Conservation (phyloP, 2,329 filamentous ascomycete genomes). For the Xylaria digitata region DNA sequence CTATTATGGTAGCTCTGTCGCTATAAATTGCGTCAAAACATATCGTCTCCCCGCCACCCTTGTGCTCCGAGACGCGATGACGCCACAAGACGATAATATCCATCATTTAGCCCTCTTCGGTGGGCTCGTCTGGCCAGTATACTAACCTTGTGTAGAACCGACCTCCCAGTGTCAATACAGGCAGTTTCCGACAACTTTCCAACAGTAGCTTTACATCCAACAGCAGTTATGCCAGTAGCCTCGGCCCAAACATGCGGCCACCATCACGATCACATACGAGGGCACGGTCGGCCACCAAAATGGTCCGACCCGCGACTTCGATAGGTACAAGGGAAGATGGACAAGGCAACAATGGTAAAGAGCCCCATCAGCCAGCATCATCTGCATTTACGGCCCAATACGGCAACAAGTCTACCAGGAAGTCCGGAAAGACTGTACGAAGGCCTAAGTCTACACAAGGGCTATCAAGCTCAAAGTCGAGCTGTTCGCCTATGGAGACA, state of each 20-base stretch:
- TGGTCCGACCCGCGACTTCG: slow-evolving; percentile 48
- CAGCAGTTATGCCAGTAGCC: slow-evolving; percentile 53
- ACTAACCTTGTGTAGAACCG: slow-evolving; percentile 39
- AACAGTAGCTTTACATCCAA: slow-evolving; percentile 54
- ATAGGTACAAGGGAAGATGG: slow-evolving; percentile 45
- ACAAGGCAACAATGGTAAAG: slow-evolving; percentile 55
- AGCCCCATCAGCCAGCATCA: slow-evolving; percentile 40
- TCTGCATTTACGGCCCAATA: slow-evolving; percentile 32
- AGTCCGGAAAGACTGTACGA: slow-evolving; percentile 41
- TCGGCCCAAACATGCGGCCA: slow-evolving; percentile 52
- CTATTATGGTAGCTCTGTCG: background rate
- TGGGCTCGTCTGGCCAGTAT: background rate
- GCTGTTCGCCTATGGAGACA: slow-evolving; percentile 33
- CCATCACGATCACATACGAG: slow-evolving; percentile 48
- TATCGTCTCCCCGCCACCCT: too few species aligned
- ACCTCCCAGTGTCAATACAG: slow-evolving; percentile 16
- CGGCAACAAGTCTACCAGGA: slow-evolving; percentile 33
- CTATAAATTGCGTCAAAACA: too few species aligned
- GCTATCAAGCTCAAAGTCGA: slow-evolving; percentile 35
- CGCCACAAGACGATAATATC: slow-evolving; percentile 9
- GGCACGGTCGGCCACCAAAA: slow-evolving; percentile 47
- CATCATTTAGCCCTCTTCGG: slow-evolving; percentile 13
- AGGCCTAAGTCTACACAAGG: slow-evolving; percentile 46
- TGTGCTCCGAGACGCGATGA: too few species aligned
- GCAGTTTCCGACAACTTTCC: slow-evolving; percentile 41